These are phyloP conservation scores for Papilionanthe hybrid DNA, from an alignment of 116 monocot genomes.

Conservation along the genomic window DNA sequence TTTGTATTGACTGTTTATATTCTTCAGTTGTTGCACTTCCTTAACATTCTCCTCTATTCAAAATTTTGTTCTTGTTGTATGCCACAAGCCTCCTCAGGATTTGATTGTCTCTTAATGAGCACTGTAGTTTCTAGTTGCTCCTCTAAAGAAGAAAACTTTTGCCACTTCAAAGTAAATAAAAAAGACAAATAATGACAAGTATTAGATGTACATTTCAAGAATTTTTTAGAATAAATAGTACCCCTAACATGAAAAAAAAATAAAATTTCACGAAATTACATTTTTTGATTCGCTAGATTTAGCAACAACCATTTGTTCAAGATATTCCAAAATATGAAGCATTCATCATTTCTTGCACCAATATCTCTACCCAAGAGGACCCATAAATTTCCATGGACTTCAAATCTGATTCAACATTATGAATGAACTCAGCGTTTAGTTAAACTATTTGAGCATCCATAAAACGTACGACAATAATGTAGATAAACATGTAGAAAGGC, in stretches of 20 bases:
- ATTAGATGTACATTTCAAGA: neutral
- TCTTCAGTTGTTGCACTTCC: constrained; percentile 65
- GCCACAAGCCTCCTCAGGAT: constrained; percentile 66
- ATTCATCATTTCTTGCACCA: constrained; percentile 85
- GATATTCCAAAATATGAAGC: constrained; percentile 64
- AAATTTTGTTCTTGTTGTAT: constrained; percentile 65
- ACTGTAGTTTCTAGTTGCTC: constrained; percentile 62
- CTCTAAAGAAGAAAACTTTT: constrained; percentile 48
- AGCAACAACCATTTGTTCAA: too few relatives aligned
- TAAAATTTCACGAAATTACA: constrained; percentile 19
- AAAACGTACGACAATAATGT: constrained; percentile 16
- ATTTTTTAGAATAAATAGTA: neutral
- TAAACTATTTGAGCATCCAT: constrained; percentile 20
- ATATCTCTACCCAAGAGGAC: constrained; percentile 66
- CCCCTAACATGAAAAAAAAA: neutral
- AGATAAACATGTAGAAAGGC: neutral
- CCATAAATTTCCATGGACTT: constrained; percentile 10
- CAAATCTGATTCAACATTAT: constrained; percentile 11
- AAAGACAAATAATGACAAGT: constrained; percentile 1
- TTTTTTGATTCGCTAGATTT: constrained; percentile 32
- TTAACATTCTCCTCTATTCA: constrained; percentile 61
- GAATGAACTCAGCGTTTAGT: constrained; percentile 24
- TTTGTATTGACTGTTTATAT: constrained; percentile 62
- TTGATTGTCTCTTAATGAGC: constrained; percentile 59
- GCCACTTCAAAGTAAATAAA: constrained; percentile 18